Evolutionary conservation across 257 asterid species (phyloP), one percentile per base, ranked within the genome.

Genomic region (Avicennia marina): DNA sequence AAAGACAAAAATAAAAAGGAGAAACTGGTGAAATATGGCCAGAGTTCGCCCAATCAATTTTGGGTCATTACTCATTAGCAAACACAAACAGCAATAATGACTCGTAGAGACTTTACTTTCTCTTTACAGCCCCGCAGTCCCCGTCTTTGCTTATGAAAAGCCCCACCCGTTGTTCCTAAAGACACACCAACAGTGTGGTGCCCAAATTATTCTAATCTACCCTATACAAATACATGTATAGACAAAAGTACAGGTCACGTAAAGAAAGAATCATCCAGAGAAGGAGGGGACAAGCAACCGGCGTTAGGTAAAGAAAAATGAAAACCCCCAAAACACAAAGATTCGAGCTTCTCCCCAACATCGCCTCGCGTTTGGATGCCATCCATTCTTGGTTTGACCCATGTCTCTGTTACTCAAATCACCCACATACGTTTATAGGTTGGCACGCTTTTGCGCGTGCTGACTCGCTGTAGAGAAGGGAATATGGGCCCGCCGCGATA

Each of bases 51-150:
- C 29, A 65, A 73, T 77, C 78, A 70, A 70, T 53, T 39, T 40
- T 51, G 45, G 63, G 69, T 72, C 67, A 58, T 46, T 40, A 33
- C 53, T 45, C 67, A 53, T 65, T 32, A 64, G 71, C 34, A 42
- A 49, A 62, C 66, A 54, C 55, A 72, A 65, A 61, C 63, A 76
- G 53, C 74, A 62, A 73, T 69, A 41, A 76, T 69, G 80, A 67
- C 64, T 53, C 57, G 41, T 60, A 67, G 70, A 78, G 75, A 70
- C 71, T 52, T 49, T 15, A n/a, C 41, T 3, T 7, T 12, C 50
- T 22, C 76, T 76, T 76, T 76, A 69, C 77, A 65, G 54, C 75
- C 41, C 42, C 42, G 72, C 34, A 26, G 22, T 32, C 44, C 55
- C 40, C 42, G 58, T 46, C 57, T 53, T 53, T 49, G 67, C 68